Percentiles rank a stretch among this genome's conserved stretches.
These are phyloP conservation scores for Corrigiola litoralis DNA, from an alignment of 179 eudicot species.

Conservation along the genomic window DNA sequence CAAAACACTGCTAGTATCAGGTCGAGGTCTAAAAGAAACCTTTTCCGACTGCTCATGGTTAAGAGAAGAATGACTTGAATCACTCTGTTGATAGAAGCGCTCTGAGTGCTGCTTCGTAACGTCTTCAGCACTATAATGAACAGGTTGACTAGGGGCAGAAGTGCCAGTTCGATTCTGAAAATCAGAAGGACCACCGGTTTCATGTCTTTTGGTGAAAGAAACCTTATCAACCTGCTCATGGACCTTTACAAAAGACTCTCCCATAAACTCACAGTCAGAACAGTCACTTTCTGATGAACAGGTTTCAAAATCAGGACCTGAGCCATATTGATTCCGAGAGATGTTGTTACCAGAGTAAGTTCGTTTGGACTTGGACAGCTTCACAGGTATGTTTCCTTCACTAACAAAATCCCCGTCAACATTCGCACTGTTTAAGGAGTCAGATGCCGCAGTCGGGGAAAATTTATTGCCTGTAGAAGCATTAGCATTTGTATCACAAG, in stretches of 20 bases:
- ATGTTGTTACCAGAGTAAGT: slow-evolving; percentile 56
- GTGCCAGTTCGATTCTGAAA: slow-evolving; percentile 10
- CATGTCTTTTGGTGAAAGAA: slow-evolving; percentile 38
- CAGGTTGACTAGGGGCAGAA: slow-evolving; percentile 19
- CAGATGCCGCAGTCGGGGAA: slow-evolving; percentile 22
- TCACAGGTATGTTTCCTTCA: slow-evolving; percentile 48
- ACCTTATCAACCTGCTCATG: slow-evolving; percentile 71
- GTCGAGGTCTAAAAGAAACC: too few relatives aligned
- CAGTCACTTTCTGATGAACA: slow-evolving; percentile 52
- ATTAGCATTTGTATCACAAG: slow-evolving; percentile 22
- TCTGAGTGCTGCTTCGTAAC: neutral
- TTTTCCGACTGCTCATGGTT: too few relatives aligned
- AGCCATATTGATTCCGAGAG: slow-evolving; percentile 46
- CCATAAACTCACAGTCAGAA: slow-evolving; percentile 70
- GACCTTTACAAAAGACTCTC: slow-evolving; percentile 50
- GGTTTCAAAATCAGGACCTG: slow-evolving; percentile 36
- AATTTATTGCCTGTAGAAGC: slow-evolving; percentile 37
- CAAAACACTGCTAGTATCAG: too few relatives aligned
- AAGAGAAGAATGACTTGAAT: neutral
- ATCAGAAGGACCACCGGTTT: slow-evolving; percentile 21
- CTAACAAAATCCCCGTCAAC: slow-evolving; percentile 33
- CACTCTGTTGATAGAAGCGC: neutral
- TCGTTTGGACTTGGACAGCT: slow-evolving; percentile 62
- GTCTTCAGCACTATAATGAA: slow-evolving; percentile 17
- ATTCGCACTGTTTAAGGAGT: slow-evolving; percentile 14